Percentiles rank a stretch among this genome's conserved stretches.
Conservation (phyloP, 257 asterid species). For the Nicotiana otophora region DNA sequence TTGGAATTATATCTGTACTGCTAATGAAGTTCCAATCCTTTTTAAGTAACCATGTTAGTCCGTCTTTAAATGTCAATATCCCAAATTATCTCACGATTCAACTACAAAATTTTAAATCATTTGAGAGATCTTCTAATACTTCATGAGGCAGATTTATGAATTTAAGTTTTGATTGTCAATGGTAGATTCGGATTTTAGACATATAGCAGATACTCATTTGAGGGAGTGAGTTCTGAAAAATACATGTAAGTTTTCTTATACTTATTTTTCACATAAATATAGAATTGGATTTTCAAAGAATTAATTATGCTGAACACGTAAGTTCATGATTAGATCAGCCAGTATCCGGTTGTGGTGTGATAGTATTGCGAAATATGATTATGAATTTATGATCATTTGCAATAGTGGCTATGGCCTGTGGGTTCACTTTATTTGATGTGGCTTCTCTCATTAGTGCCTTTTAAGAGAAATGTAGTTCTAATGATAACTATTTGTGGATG, state of each 20-base stretch:
- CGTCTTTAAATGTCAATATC: background rate
- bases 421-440: background rate
- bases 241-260: too few relatives aligned
- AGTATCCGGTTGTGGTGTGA: background rate
- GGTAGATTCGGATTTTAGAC: too few relatives aligned
- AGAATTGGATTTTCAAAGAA: too few relatives aligned
- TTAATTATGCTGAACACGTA: too few relatives aligned
- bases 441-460: background rate
- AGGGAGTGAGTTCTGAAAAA: too few relatives aligned
- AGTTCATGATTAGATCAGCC: too few relatives aligned
- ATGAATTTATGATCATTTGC: background rate
- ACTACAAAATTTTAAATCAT: background rate
- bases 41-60: background rate
- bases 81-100: background rate
- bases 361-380: background rate
- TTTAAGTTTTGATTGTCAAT: background rate
- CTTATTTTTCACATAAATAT: too few relatives aligned
- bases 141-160: background rate
- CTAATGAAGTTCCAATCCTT: background rate
- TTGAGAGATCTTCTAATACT: background rate
- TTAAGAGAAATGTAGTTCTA: background rate
- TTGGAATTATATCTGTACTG: background rate
- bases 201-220: too few relatives aligned
- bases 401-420: background rate
- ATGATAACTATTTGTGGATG: background rate